Percentiles rank a stretch among this genome's conserved stretches.
These are phyloP conservation scores for Closterium sp. DNA, from an alignment of 139 green algal genomes.

Conservation along the genomic window DNA sequence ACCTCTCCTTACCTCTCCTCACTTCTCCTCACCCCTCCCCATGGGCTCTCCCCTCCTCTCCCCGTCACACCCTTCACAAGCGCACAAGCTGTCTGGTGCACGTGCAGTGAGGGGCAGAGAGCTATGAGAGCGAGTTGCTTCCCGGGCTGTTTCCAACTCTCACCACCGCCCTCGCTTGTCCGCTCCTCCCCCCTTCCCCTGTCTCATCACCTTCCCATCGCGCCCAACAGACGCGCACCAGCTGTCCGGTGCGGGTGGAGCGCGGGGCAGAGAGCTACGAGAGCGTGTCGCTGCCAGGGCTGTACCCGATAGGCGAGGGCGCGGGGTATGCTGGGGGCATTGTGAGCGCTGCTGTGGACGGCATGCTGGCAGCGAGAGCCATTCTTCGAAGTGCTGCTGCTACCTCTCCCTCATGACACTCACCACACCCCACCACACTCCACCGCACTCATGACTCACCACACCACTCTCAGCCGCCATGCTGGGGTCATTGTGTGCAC, in stretches of 20 bases:
- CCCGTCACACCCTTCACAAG: too few species aligned
- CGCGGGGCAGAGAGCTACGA: conserved; percentile 45
- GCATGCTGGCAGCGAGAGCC: conserved; percentile 37
- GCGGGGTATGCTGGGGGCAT: conserved; percentile 86
- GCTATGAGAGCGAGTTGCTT: too few species aligned
- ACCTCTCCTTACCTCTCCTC: too few species aligned
- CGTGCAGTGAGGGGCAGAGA: too few species aligned
- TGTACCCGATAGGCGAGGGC: conserved; percentile 78
- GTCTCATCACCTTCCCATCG: too few species aligned
- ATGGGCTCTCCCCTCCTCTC: too few species aligned
- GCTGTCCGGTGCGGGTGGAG: conserved; percentile 64
- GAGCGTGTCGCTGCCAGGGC: conserved; percentile 56
- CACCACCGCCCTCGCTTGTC: neutral
- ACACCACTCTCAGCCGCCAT: too few species aligned
- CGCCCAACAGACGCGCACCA: conserved; percentile 80
- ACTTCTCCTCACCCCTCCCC: too few species aligned
- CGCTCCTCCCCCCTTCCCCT: neutral
- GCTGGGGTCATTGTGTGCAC: conserved; percentile 81
- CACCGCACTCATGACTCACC: too few species aligned
- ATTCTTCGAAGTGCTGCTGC: neutral
- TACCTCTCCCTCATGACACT: neutral
- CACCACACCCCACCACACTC: too few species aligned
- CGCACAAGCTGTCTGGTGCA: too few species aligned
- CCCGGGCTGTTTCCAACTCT: too few species aligned
- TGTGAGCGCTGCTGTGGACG: conserved; percentile 78